Base-by-base conservation (phyloP, 768 basidiomycete genomes). In the Phaeotremella skinneri region DNA sequence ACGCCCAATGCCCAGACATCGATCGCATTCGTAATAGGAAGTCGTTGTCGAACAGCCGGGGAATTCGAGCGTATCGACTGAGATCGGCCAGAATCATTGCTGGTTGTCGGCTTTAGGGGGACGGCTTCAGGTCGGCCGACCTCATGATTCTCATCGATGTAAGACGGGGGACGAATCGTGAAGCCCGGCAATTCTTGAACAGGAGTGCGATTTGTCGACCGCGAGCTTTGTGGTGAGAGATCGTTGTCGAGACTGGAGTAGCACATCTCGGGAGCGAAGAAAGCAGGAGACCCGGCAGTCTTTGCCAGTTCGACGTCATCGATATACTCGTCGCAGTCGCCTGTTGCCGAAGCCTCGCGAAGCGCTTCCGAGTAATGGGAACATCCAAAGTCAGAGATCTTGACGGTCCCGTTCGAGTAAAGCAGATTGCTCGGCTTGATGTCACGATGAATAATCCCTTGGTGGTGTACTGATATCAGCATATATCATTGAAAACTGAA, bases 361-460 rank as follows among this genome's bases (percentile, higher is more conserved):
- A 93, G 87, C 0, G 91, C 89, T 68, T 90, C 88, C 3, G 91
- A 94, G 78, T 94, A 92, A 74, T 94, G 91, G 16, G 94, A 93
- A 52, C 96, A 91, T 52, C 96, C 96, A 77, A 99, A 98, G 79
- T 99, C 96, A 26, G 88, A 91, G 61, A 99, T 98, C 79, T 99
- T 99, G 79, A 98, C 93, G 58, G 84, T 84, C 59, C 84, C 84
- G 79, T 94, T 89, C 26, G 83, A 82, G 2, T 88, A 88, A 86
- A 90, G 91, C 23, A 99, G 85, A 78, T 99, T 99, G 47, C 92
- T 90, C 26, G 96, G 96, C 75, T 99, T 99, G 80, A 99, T 98
- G 79, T 99, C 96, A 57, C 96, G 90, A 79, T 99, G 96, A 50
- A 99, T 97, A 76, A 99, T 98, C 23, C 94, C 96, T 73, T 98